phyloP scores from a whole-genome alignment of 2,329 filamentous ascomycete genomes.

The Aspergillus terreus region DNA sequence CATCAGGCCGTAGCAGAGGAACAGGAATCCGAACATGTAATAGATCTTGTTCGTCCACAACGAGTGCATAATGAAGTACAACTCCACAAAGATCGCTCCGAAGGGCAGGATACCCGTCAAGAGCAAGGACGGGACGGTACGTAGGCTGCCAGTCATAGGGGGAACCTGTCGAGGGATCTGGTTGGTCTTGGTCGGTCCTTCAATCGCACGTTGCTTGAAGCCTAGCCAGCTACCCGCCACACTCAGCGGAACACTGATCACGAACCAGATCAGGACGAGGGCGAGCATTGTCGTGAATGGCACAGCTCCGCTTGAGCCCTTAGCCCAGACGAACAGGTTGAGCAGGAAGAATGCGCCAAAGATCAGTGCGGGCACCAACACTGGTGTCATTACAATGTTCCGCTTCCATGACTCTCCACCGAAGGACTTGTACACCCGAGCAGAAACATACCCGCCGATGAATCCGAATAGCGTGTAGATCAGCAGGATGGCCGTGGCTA shows the following conservation, averaged over 20 bases:
- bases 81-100: constrained; percentile 93
- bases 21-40: constrained; percentile 99
- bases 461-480: constrained; percentile 92
- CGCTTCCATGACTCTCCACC: constrained; percentile 91
- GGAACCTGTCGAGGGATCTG: constrained; percentile 98
- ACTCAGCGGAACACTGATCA: constrained; percentile 90
- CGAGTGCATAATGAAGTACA: constrained; percentile 99
- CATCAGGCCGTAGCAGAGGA: constrained; percentile 96
- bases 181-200: constrained; percentile 87
- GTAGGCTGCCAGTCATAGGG: constrained; percentile 75
- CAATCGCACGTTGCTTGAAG: constrained; percentile 69
- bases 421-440: constrained; percentile 91
- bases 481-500: constrained; percentile 88
- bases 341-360: constrained; percentile 89
- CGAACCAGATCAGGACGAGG: constrained; percentile 89
- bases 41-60: constrained; percentile 99
- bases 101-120: constrained; percentile 91
- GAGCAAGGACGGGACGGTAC: constrained; percentile 83
- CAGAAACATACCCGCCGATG: constrained; percentile 84
- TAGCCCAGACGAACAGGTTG: constrained; percentile 94
- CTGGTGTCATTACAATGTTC: constrained; percentile 83
- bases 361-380: constrained; percentile 80
- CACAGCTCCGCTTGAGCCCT: constrained; percentile 86
- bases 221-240: constrained; percentile 89
- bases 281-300: constrained; percentile 97